Evolutionary conservation across 805 yeast genomes (phyloP).

Genomic region (Blastobotrys attinorum): DNA sequence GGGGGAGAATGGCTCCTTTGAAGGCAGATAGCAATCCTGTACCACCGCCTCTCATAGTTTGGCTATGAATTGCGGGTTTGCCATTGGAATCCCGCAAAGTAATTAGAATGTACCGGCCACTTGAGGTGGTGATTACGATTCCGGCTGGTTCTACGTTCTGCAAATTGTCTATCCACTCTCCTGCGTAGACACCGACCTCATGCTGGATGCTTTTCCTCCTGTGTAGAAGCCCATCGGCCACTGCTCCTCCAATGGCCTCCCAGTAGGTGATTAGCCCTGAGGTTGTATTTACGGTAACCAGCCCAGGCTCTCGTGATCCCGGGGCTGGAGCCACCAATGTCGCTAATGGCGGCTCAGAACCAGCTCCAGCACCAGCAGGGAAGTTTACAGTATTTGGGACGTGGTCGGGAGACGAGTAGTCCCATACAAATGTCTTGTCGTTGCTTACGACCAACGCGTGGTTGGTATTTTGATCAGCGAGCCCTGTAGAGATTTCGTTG

Average conservation of each 20-base stretch:
- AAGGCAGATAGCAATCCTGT: slow-evolving; percentile 24
- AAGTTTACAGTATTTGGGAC: slow-evolving; percentile 51
- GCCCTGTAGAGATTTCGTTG: slow-evolving; percentile 31
- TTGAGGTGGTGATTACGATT: slow-evolving; percentile 57
- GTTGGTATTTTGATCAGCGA: slow-evolving; percentile 39
- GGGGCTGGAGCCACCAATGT: slow-evolving; percentile 50
- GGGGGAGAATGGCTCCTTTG: slow-evolving; percentile 19
- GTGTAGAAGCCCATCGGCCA: slow-evolving; percentile 52
- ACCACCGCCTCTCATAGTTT: slow-evolving; percentile 21
- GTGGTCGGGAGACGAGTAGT: slow-evolving; percentile 52
- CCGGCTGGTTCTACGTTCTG: slow-evolving; percentile 70
- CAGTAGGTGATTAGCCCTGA: slow-evolving; percentile 59
- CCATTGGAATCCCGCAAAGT: slow-evolving; percentile 63
- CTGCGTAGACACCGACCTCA: slow-evolving; percentile 36
- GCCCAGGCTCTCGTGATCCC: slow-evolving; percentile 54
- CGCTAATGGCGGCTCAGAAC: slow-evolving; percentile 33
- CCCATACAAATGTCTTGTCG: slow-evolving; percentile 59
- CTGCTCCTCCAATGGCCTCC: slow-evolving; percentile 66
- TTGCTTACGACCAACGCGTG: slow-evolving; percentile 44
- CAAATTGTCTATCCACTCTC: slow-evolving; percentile 51
- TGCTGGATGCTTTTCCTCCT: slow-evolving; percentile 29
- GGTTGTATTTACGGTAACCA: slow-evolving; percentile 53
- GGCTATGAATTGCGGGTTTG: slow-evolving; percentile 35
- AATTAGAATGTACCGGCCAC: slow-evolving; percentile 56
- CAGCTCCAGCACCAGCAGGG: slow-evolving; percentile 23